Percentiles rank a stretch among this genome's conserved stretches.
phyloP scores from a whole-genome alignment of 108 stramenopile species.

The Pseudonitzschia multistriata region DNA sequence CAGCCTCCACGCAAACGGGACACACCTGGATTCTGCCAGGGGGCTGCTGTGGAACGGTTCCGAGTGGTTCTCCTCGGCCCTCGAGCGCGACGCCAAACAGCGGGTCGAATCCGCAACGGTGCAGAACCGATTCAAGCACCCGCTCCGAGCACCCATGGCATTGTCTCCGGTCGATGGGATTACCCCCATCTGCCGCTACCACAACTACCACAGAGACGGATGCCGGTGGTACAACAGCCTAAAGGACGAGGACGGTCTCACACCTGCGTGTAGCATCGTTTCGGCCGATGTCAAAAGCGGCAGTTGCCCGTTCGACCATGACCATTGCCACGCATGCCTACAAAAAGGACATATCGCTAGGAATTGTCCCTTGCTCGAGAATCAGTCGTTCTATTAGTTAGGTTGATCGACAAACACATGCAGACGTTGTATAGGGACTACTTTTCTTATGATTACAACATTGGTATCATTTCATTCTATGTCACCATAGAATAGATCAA shows the following conservation, averaged over 20 bases:
- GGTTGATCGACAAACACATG: not conserved
- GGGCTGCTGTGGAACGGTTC: slow-evolving; percentile 18
- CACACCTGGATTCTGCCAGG: slow-evolving; percentile 11
- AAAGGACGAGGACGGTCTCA: not conserved
- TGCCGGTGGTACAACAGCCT: slow-evolving; percentile 17
- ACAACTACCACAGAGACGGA: slow-evolving; percentile 80
- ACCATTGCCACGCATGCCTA: slow-evolving; percentile 75
- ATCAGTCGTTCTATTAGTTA: not conserved
- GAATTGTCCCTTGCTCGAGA: slow-evolving; percentile 34
- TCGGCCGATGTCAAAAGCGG: not conserved
- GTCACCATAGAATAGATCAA: too few species aligned
- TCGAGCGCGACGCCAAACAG: not conserved
- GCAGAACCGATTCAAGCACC: slow-evolving; percentile 44
- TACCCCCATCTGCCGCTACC: slow-evolving; percentile 79
- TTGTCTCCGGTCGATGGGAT: slow-evolving; percentile 53
- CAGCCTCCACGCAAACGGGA: too few species aligned
- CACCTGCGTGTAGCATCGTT: not conserved
- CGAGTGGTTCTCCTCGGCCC: slow-evolving; percentile 30
- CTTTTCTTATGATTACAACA: too few species aligned
- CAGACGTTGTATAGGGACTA: too few species aligned
- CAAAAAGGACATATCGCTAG: slow-evolving; percentile 60
- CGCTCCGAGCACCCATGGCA: slow-evolving; percentile 62
- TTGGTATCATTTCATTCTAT: too few species aligned
- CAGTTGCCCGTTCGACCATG: slow-evolving; percentile 70
- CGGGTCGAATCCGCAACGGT: not conserved